These are phyloP conservation scores for Acer saccharum DNA, from an alignment of 345 rosid genomes.

Conservation along the genomic window DNA sequence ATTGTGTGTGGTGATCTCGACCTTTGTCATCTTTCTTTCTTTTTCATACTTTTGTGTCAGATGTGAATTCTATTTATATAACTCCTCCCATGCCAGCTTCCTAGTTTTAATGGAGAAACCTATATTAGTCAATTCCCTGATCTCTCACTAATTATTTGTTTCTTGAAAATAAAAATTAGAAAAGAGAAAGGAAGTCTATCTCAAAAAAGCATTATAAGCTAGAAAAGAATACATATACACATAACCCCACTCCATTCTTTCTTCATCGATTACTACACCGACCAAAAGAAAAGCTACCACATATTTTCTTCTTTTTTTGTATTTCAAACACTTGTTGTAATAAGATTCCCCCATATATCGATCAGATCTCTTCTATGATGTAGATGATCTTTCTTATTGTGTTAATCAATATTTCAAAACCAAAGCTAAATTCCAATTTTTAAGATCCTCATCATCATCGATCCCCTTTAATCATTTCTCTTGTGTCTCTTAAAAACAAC, in stretches of 20 bases:
- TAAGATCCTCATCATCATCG: conserved; percentile 31
- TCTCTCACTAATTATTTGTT: background rate
- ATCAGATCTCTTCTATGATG: background rate
- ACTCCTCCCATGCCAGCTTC: conserved; percentile 18
- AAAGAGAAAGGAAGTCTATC: background rate
- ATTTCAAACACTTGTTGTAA: conserved; percentile 2
- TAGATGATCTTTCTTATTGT: conserved; percentile 13
- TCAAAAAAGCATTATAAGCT: conserved; percentile 21
- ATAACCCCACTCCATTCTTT: conserved; percentile 29
- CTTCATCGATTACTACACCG: conserved; percentile 47
- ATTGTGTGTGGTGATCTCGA: conserved; percentile 30
- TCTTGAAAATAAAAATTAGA: no score
- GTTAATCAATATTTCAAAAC: conserved; percentile 21
- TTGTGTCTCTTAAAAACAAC: conserved; percentile 36
- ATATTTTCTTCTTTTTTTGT: background rate
- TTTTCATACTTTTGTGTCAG: conserved; percentile 47
- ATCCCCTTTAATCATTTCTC: conserved; percentile 25
- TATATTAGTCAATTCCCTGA: conserved; percentile 24
- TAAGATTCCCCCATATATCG: conserved; percentile 16
- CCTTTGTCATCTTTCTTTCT: conserved; percentile 27
- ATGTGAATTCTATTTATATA: conserved; percentile 27
- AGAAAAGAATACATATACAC: conserved; percentile 19
- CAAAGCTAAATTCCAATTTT: conserved; percentile 33
- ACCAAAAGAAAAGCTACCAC: conserved; percentile 36
- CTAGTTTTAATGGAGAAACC: conserved; percentile 9